Evolutionary conservation across 2,329 filamentous ascomycete genomes (phyloP).

Genomic region (Talaromyces rugulosus): DNA sequence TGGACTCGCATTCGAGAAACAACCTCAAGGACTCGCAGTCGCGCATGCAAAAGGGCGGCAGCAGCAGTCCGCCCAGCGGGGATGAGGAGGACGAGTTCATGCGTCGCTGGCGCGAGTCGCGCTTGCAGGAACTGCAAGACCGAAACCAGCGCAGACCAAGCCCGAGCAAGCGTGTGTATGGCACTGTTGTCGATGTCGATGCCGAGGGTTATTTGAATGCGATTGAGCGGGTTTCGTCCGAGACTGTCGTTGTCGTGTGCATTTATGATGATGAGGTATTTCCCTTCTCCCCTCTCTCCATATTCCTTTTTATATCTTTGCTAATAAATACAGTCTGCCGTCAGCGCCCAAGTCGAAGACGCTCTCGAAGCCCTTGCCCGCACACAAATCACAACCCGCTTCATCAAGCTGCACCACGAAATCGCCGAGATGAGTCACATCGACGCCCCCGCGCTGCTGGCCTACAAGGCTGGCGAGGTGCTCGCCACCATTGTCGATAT

Average conservation of each 20-base stretch:
- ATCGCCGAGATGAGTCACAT: constrained; percentile 93
- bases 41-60: neutral
- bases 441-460: constrained; percentile 80
- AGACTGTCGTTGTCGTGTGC: constrained; percentile 86
- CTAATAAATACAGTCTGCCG: constrained; percentile 58
- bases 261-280: constrained; percentile 82
- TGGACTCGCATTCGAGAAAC: constrained; percentile 24
- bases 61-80: constrained; percentile 22
- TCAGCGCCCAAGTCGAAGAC: constrained; percentile 73
- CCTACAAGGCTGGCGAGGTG: constrained; percentile 84
- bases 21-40: constrained; percentile 16
- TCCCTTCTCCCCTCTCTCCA: neutral
- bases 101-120: constrained; percentile 75
- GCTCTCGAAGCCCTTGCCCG: constrained; percentile 72
- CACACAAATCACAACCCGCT: constrained; percentile 68
- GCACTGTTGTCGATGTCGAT: constrained; percentile 77
- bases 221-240: constrained; percentile 79
- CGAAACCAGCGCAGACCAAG: constrained; percentile 65
- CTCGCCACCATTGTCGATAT: constrained; percentile 87
- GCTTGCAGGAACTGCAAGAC: constrained; percentile 71
- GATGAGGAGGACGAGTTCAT: constrained; percentile 71
- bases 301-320: neutral
- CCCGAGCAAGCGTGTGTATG: constrained; percentile 73
- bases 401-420: constrained; percentile 84
- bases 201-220: constrained; percentile 92